Conservation (phyloP, 495 filamentous ascomycete genomes). For the Aspergillus conjunctus region DNA sequence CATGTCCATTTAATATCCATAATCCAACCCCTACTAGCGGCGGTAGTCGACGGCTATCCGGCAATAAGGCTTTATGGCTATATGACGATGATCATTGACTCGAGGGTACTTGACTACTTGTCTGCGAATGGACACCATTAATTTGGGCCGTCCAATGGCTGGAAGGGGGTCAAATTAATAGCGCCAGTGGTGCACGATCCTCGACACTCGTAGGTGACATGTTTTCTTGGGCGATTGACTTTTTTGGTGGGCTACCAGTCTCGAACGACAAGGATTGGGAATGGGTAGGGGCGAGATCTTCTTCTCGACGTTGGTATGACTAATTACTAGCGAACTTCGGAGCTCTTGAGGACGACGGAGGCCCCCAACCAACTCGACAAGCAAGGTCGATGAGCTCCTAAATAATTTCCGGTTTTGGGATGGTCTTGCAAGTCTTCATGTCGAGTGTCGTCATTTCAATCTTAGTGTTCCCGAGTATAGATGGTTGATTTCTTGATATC, state of each 20-base stretch:
- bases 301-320: not conserved
- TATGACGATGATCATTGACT: too few species aligned
- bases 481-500: not conserved
- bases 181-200: not conserved
- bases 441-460: not conserved
- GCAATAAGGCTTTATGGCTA: constrained; percentile 10
- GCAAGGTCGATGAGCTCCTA: too few species aligned
- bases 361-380: too few species aligned
- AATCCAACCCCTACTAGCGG: not conserved
- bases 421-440: not conserved
- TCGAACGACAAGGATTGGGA: not conserved
- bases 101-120: not conserved
- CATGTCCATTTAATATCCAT: not conserved
- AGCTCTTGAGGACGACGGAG: not conserved
- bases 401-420: not conserved
- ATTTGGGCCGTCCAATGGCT: not conserved
- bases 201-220: not conserved
- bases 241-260: not conserved
- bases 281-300: not conserved
- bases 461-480: not conserved
- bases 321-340: constrained; percentile 19
- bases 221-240: not conserved
- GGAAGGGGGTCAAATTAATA: not conserved
- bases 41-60: constrained; percentile 4
- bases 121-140: not conserved